Evolutionary conservation across 805 yeast species (phyloP), one percentile per base, ranked within the genome.

Genomic region (Candida piceae): DNA sequence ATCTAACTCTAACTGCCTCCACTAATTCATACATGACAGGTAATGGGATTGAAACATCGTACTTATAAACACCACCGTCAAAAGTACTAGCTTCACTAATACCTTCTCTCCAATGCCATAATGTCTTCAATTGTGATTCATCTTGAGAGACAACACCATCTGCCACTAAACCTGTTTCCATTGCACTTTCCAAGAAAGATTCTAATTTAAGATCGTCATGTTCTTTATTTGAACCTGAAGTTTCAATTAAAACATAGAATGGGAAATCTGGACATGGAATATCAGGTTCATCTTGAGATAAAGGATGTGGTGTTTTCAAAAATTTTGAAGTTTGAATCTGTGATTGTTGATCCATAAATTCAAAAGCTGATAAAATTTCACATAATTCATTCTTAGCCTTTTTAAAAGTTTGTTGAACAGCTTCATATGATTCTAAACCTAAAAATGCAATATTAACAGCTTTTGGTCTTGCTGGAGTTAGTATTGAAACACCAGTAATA

Each of bases 101-200:
- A 44, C 82, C 74, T 64, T 93, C 98, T 66, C 98, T 80, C 97
- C 97, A 93, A 23, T 79, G 67, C 98, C 98, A 93, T 50, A 93
- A 71, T 38, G 78, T 78, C 42, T 69, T 70, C 41, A 85, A 63
- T 62, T 93, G 97, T 2, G 93, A 70, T 64, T 86, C 96, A 59
- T 89, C 97, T 61, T 88, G 96, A 7, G 98, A 96, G 46, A 93
- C 84, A 28, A 87, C 89, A 54, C 98, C 98, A 60, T 93, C 97
- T n/a, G 71, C 68, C 22, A 93, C 89, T 32, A 79, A 59, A 35
- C 82, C 97, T 21, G 76, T 73, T 60, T 84, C 96, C 87, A 93
- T 84, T 12, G 81, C 82, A 21, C 66, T 66, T 49, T 88, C 97
- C 55, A 93, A 69, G 60, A 93, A 93, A 0, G 73, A 57, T 58